Conservation (phyloP, 192 early-diverging fungal species). For the Coemansia sp. region DNA sequence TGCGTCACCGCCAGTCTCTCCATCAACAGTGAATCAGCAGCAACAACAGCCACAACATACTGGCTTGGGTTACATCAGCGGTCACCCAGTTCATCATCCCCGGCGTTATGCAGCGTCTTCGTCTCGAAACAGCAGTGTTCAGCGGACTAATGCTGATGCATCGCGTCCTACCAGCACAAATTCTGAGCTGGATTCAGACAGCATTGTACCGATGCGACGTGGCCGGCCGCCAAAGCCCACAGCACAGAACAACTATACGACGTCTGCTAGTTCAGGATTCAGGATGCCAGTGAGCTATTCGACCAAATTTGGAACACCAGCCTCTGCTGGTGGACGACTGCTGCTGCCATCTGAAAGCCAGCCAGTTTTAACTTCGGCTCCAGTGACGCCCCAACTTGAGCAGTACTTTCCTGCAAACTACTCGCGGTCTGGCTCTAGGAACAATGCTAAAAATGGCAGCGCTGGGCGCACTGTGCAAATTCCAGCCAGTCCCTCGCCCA, state of each 20-base stretch:
- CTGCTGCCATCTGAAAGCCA: conserved; percentile 7
- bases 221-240: conserved; percentile 69
- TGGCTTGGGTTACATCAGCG: conserved; percentile 18
- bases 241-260: background rate
- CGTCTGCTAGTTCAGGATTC: conserved; percentile 5
- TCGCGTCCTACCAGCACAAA: conserved; percentile 29
- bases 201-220: conserved; percentile 83
- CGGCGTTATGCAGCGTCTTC: conserved; percentile 36
- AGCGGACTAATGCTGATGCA: conserved; percentile 24
- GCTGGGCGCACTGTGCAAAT: conserved; percentile 1
- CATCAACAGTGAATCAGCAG: background rate
- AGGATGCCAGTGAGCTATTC: background rate
- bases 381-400: conserved; percentile 3
- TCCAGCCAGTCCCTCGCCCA: background rate
- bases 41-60: background rate
- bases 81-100: conserved; percentile 20
- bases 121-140: conserved; percentile 28
- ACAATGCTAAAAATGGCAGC: background rate
- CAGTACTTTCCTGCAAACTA: conserved; percentile 1
- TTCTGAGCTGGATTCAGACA: conserved; percentile 49
- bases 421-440: background rate
- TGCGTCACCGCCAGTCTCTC: conserved; percentile 30
- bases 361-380: background rate
- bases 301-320: conserved; percentile 7
- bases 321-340: conserved; percentile 13